phyloP scores from a whole-genome alignment of 805 yeast genomes.

The Cyberlindnera mycetangii region DNA sequence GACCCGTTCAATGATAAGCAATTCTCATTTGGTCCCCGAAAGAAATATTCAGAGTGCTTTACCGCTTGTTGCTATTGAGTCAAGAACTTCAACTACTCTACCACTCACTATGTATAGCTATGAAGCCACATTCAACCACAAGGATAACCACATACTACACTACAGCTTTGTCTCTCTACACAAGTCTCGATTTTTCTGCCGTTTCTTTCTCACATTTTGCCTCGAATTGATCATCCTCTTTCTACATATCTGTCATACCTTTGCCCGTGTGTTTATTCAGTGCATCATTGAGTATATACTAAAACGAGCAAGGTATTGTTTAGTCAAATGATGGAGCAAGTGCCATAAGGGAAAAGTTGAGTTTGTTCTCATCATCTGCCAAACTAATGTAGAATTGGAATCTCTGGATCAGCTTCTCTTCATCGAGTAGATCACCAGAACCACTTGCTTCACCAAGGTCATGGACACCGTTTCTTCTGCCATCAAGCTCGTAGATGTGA shows the following conservation, averaged over 20 bases:
- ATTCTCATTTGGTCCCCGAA: too few species aligned
- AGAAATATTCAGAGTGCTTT: too few species aligned
- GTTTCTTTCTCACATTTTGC: neutral
- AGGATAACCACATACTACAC: neutral
- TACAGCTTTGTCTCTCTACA: neutral
- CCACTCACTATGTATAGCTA: too few species aligned
- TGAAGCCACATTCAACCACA: too few species aligned
- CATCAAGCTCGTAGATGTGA: conserved; percentile 81
- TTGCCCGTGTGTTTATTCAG: too few species aligned
- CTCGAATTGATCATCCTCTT: neutral
- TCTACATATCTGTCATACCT: neutral
- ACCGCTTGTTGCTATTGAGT: too few species aligned
- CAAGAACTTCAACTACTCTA: too few species aligned
- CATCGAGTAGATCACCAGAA: conserved; percentile 49
- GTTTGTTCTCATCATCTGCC: conserved; percentile 55
- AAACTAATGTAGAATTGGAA: conserved; percentile 65
- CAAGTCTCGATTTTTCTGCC: neutral
- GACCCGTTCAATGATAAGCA: too few species aligned
- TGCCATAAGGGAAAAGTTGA: conserved; percentile 77
- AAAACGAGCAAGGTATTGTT: neutral
- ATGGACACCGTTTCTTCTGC: conserved; percentile 76
- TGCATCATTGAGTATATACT: neutral
- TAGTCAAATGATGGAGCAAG: conserved; percentile 52
- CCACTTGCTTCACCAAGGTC: conserved; percentile 44
- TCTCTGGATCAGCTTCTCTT: conserved; percentile 46